These are phyloP conservation scores for Allomyces macrogynus DNA, from an alignment of 192 early-diverging fungal genomes.

Conservation along the genomic window DNA sequence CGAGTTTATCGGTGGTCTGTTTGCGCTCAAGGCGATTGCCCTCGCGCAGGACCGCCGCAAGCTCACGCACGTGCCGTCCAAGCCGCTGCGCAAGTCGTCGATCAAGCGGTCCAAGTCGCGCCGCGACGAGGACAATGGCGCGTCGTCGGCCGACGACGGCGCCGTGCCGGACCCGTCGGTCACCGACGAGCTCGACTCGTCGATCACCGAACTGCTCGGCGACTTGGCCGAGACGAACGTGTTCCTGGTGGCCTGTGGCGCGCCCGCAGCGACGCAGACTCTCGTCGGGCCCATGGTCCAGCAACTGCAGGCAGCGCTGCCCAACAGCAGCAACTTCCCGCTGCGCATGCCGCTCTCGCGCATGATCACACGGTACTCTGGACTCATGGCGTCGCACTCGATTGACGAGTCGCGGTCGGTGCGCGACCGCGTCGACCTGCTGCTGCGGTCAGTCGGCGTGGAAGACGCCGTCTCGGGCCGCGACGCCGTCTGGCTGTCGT, in stretches of 20 bases:
- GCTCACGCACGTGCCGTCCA: conserved; percentile 45
- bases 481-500: conserved; percentile 2
- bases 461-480: background rate
- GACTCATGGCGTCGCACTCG: background rate
- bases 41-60: conserved; percentile 52
- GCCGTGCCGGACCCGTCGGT: conserved; percentile 25
- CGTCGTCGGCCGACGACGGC: conserved; percentile 2
- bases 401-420: background rate
- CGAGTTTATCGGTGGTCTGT: conserved; percentile 51
- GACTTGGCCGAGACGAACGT: conserved; percentile 55
- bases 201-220: conserved; percentile 41
- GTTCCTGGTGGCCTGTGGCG: conserved; percentile 52
- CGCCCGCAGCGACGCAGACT: too few species aligned
- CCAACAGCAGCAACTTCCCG: too few species aligned
- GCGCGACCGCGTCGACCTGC: background rate
- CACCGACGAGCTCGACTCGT: conserved; percentile 43
- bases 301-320: too few species aligned
- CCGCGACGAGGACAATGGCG: conserved; percentile 1
- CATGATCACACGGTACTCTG: too few species aligned
- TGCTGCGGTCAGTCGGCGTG: background rate
- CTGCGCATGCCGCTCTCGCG: too few species aligned
- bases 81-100: conserved; percentile 20
- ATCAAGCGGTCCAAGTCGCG: background rate
- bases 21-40: conserved; percentile 60
- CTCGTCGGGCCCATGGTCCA: too few species aligned